Evolutionary conservation across 805 yeast genomes (phyloP), one percentile per base, ranked within the genome.

Genomic region (Hemisphaericaspora nanyangensis): DNA sequence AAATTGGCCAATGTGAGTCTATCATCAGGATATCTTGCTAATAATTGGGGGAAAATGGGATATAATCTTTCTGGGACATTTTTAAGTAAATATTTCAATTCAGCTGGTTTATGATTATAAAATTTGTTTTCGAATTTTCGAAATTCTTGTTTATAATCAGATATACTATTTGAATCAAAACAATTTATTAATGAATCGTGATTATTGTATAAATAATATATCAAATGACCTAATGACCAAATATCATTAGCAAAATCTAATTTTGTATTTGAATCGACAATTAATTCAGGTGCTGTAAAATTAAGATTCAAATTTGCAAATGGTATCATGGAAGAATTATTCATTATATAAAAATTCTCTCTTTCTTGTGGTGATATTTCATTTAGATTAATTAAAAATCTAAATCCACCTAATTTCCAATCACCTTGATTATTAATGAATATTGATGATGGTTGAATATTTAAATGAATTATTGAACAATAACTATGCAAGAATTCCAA

Each of bases 361-460:
- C 77, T 52, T 12, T 73, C 76, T 29, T 60, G 65, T 3, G 70
- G 64, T 5, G 71, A 60, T 30, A 72, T 45, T 48, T 67, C 85
- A 53, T 68, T 76, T 57, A 64, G 74, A 52, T 64, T 76, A 46
- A 66, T 66, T n/a, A 69, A 39, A 38, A 68, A 68, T 34, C 54
- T 55, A 43, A 93, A 72, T 0, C 97, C 97, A 6, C 85, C 75
- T 2, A 93, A 57, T 58, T 91, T 93, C 98, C 99, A 93, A 61
- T 93, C 98, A 4, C 95, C 90, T 48, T 80, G 84, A 29, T 79
- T 83, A 48, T 85, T 90, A 15, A 91, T 75, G 40, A 84, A 76
- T 1, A 93, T 70, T 0, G 95, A 77, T 7, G 75, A 65, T 1
- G 99, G 99, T 46, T 80, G 80, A 25, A 93, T 48, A 47, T 88